These are phyloP conservation scores for Poterioochromonas sp. DNA, from an alignment of 352 stramenopile genomes.

Conservation along the genomic window DNA sequence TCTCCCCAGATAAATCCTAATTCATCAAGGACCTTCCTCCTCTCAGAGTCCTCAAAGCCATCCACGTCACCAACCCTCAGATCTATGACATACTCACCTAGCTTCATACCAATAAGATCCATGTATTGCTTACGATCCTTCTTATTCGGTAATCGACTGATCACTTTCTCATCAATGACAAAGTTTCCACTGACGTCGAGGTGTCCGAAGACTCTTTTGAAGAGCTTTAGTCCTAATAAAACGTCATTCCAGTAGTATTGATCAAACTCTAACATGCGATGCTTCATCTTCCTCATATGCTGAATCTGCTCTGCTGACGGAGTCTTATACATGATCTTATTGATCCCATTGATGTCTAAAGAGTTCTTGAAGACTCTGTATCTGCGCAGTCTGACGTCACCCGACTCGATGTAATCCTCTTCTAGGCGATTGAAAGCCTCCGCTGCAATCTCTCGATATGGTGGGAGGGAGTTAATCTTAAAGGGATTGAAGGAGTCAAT, in stretches of 20 bases:
- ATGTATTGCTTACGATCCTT: neutral
- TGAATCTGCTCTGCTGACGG: neutral
- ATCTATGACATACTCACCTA: neutral
- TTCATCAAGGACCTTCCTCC: neutral
- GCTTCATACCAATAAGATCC: neutral
- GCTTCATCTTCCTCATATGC: neutral
- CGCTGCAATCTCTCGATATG: too few species aligned
- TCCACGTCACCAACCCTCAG: neutral
- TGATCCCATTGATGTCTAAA: neutral
- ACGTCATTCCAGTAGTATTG: neutral
- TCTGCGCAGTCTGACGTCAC: neutral
- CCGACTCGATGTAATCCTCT: too few species aligned
- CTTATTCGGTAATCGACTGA: neutral
- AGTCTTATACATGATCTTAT: neutral
- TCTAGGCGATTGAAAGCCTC: too few species aligned
- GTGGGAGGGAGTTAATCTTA: too few species aligned
- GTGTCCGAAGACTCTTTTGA: slow-evolving; percentile 39
- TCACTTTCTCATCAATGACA: slow-evolving; percentile 17
- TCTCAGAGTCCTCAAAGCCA: neutral
- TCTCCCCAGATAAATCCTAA: neutral
- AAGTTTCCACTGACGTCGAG: slow-evolving; percentile 38
- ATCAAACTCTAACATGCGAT: neutral
- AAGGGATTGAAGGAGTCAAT: too few species aligned
- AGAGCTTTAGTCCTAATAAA: neutral
- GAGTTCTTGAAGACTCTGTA: neutral